Evolutionary conservation across 139 green algal genomes (phyloP).

Genomic region (Eudorina sp.): DNA sequence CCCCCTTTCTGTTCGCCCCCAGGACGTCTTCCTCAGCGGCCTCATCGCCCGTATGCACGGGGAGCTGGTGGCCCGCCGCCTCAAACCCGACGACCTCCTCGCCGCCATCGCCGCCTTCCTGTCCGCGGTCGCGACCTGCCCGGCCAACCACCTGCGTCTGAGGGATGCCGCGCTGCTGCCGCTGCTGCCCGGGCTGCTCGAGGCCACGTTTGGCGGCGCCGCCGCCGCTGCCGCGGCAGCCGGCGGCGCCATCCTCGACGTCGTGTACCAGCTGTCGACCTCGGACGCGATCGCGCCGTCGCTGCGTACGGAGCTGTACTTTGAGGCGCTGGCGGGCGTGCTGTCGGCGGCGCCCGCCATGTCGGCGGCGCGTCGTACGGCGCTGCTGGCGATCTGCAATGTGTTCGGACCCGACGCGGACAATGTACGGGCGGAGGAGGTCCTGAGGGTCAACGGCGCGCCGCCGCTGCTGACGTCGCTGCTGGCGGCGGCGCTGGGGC

Average conservation of each 20-base stretch:
- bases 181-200: neutral
- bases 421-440: constrained; percentile 21
- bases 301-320: constrained; percentile 28
- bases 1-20: neutral
- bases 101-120: constrained; percentile 18
- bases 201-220: no score
- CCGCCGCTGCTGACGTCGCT: constrained; percentile 1
- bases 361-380: neutral
- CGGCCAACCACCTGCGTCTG: neutral
- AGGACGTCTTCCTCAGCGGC: constrained; percentile 32
- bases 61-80: neutral
- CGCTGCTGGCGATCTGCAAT: constrained; percentile 6
- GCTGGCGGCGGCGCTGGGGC: constrained; percentile 12
- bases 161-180: constrained; percentile 26
- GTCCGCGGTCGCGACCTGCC: neutral
- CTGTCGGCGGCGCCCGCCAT: neutral
- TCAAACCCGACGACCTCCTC: neutral
- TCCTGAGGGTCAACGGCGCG: neutral
- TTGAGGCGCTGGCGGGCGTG: neutral
- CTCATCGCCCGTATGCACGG: neutral
- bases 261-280: neutral
- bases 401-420: neutral
- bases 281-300: neutral
- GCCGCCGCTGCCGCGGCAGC: neutral
- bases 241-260: neutral